Base-by-base conservation (phyloP, 1,139 yeast genomes). In the Yamadazyma taylorii region DNA sequence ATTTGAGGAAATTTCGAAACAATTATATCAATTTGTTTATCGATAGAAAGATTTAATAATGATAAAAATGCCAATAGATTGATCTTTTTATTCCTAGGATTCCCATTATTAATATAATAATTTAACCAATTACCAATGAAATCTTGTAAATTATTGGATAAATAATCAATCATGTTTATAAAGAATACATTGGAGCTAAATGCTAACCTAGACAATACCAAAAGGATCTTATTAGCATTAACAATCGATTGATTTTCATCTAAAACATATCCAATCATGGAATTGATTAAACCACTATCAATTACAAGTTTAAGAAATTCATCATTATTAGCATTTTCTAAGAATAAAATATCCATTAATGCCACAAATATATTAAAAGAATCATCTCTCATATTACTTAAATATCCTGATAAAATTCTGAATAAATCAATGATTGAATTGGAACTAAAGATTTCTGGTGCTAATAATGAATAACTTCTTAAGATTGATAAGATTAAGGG, bases 371-470 rank as follows among this genome's bases (percentile, higher is more conserved):
- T 58, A 27, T 70, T 75, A 39, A 81, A 69, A 0, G 88, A 65
- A 53, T 86, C 95, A 51, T 85, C 90, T 41, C 94, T 72, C 78
- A 86, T 73, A 17, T 69, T 70, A 17, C 75, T 60, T 17, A 86
- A 54, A 52, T 85, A 83, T 2, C 68, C 72, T 0, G 84, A 71
- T 34, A 85, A 56, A 4, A 77, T 66, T 31, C 68, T 58, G 45
- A 85, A 77, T n/a, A 79, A 56, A 26, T 68, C 69, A 6, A 60
- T 40, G 10, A 65, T 58, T 0, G 55, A 53, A 7, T 56, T 62
- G 10, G 56, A 56, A 7, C 49, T 43, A 41, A 78, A 73, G n/a
- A 80, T 50, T 8, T 66, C 62, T 1, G 83, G 79, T 6, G 78
- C 62, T 21, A 87, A 58, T 29, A 88, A 62, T 0, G 83, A 58